Conservation (phyloP, 805 yeast species). For the Lipomyces orientalis region DNA sequence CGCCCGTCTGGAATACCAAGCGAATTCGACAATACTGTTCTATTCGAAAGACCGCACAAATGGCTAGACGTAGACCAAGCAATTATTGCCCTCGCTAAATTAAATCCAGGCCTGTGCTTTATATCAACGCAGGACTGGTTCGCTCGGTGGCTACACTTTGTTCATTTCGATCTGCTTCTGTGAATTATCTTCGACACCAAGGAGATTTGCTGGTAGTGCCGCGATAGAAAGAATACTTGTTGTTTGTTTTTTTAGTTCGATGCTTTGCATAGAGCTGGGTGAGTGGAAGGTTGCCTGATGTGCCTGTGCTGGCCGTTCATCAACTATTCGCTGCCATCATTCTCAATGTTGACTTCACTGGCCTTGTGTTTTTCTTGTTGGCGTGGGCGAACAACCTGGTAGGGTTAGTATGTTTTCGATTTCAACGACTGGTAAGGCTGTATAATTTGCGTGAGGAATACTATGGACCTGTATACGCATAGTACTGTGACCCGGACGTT, state of each 20-base stretch:
- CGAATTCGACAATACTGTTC: conserved; percentile 25
- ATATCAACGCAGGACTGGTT: conserved; percentile 28
- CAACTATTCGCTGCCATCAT: too few relatives aligned
- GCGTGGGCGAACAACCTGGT: too few relatives aligned
- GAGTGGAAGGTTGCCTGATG: too few relatives aligned
- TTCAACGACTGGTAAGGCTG: neutral
- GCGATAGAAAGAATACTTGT: too few relatives aligned
- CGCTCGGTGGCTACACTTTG: conserved; percentile 37
- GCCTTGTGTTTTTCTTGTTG: neutral
- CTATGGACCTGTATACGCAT: neutral
- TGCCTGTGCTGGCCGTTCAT: too few relatives aligned
- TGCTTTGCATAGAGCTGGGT: too few relatives aligned
- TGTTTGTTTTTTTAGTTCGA: too few relatives aligned
- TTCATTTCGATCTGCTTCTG: neutral
- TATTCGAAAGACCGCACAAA: conserved; percentile 35
- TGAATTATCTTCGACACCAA: neutral
- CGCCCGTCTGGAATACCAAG: conserved; percentile 38
- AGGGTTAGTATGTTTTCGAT: neutral
- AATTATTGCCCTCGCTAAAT: conserved; percentile 19
- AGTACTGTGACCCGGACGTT: too few relatives aligned
- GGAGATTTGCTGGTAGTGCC: neutral
- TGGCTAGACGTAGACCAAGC: conserved; percentile 37
- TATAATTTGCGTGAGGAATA: too few relatives aligned
- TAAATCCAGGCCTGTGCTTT: conserved; percentile 30
- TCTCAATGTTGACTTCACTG: neutral